A percentile compares a stretch with the other conserved stretches of the same genome.
Evolutionary conservation across 805 yeast genomes (phyloP).

Genomic region (Cyberlindnera japonica): DNA sequence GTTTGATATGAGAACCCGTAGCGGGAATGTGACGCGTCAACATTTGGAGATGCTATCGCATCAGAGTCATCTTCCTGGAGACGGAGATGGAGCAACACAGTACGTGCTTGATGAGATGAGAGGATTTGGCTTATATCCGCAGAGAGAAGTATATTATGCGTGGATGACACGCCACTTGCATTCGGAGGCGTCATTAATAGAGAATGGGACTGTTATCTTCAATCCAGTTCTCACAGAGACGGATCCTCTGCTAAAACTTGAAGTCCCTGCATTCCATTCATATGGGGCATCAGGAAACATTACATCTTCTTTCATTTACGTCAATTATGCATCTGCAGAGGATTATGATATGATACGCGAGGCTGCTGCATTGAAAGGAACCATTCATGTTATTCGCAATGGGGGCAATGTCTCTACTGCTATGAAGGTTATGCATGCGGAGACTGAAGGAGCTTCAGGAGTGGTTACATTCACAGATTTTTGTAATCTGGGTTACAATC

Average conservation of each 20-base stretch:
- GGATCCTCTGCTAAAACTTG: conserved; percentile 45
- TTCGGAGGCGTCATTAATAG: conserved; percentile 36
- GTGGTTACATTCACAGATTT: conserved; percentile 52
- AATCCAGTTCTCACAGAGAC: conserved; percentile 46
- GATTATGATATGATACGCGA: conserved; percentile 51
- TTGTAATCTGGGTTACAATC: conserved; percentile 48
- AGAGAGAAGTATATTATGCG: conserved; percentile 52
- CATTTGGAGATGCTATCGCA: conserved; percentile 27
- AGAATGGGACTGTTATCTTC: conserved; percentile 36
- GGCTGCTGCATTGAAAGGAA: conserved; percentile 48
- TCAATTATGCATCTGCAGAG: conserved; percentile 53
- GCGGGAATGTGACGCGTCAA: conserved; percentile 28
- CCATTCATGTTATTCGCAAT: conserved; percentile 55
- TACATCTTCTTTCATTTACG: conserved; percentile 51
- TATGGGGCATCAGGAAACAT: conserved; percentile 65
- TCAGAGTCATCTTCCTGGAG: conserved; percentile 24
- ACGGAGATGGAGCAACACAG: conserved; percentile 37
- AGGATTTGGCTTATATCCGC: conserved; percentile 48
- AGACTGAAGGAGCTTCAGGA: conserved; percentile 57
- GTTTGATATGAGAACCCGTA: conserved; percentile 29
- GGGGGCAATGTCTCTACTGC: conserved; percentile 53
- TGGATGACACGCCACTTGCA: conserved; percentile 51
- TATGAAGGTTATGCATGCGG: conserved; percentile 58
- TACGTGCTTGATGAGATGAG: conserved; percentile 49
- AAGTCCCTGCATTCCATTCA: conserved; percentile 54